A percentile compares a stretch with the other conserved stretches of the same genome.
These are phyloP conservation scores for Biscutella laevigata DNA, from an alignment of 441 rosid species.

Conservation along the genomic window DNA sequence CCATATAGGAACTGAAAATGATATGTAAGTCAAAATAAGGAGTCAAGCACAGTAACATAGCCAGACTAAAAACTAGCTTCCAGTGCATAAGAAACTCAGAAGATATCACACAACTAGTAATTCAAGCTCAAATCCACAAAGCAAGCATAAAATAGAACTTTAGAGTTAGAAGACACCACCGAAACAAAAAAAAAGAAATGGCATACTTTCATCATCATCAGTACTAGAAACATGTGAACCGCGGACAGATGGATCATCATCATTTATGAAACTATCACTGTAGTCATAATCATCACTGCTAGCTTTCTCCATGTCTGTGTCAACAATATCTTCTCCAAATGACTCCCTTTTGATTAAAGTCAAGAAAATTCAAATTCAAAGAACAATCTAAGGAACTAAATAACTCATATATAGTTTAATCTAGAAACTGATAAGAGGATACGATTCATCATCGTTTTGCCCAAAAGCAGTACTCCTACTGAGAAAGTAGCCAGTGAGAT, in stretches of 20 bases:
- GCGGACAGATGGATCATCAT: constrained; percentile 29
- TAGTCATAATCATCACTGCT: constrained; percentile 45
- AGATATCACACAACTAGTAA: neutral
- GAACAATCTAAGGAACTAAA: neutral
- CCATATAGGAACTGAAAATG: neutral
- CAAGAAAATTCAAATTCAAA: constrained; percentile 20
- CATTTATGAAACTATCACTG: constrained; percentile 69
- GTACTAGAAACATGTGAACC: constrained; percentile 28
- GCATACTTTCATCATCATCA: constrained; percentile 33
- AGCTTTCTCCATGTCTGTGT: constrained; percentile 53
- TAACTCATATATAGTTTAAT: neutral
- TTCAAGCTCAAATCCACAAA: neutral
- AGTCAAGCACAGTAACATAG: neutral
- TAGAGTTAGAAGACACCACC: neutral
- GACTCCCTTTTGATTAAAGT: constrained; percentile 57
- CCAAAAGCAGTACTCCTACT: constrained; percentile 1
- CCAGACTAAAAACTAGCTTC: neutral
- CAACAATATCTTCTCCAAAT: constrained; percentile 66
- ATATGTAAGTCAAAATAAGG: neutral
- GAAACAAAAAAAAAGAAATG: neutral
- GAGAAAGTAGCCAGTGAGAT: constrained; percentile 63
- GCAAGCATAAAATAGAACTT: neutral
- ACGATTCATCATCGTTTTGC: constrained; percentile 42
- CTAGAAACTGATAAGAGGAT: constrained; percentile 31
- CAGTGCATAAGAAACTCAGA: neutral